A percentile compares a stretch with the other conserved stretches of the same genome.
These are phyloP conservation scores for Clonostachys rhizophaga DNA, from an alignment of 2,329 filamentous ascomycete genomes.

Conservation along the genomic window DNA sequence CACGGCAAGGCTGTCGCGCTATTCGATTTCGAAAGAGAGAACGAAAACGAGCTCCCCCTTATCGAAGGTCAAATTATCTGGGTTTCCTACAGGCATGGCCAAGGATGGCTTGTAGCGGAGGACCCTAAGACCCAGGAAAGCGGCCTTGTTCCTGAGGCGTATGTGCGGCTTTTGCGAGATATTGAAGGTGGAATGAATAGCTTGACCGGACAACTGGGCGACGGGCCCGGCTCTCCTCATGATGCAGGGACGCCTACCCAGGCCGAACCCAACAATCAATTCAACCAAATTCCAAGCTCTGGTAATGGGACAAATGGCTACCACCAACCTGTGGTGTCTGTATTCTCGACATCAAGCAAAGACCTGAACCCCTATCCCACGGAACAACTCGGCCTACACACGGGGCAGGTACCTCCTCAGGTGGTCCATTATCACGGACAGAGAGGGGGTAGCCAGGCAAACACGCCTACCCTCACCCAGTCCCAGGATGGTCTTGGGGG, in stretches of 20 bases:
- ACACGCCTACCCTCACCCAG: slow-evolving; percentile 54
- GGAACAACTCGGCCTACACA: slow-evolving; percentile 57
- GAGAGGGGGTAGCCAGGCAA: slow-evolving; percentile 61
- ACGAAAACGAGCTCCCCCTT: slow-evolving; percentile 91
- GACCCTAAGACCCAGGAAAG: slow-evolving; percentile 93
- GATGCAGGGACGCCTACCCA: slow-evolving; percentile 59
- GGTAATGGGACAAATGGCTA: slow-evolving; percentile 54
- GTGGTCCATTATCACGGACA: slow-evolving; percentile 66
- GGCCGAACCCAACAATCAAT: slow-evolving; percentile 41
- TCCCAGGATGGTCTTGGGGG: slow-evolving; percentile 42
- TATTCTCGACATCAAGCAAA: slow-evolving; percentile 67
- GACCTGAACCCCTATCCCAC: slow-evolving; percentile 66
- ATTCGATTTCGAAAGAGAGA: slow-evolving; percentile 92
- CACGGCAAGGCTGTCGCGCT: slow-evolving; percentile 93
- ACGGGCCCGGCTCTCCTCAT: slow-evolving; percentile 46
- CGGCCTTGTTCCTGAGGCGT: slow-evolving; percentile 92
- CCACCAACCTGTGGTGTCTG: slow-evolving; percentile 63
- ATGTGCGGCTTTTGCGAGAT: slow-evolving; percentile 85
- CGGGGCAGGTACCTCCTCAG: slow-evolving; percentile 59
- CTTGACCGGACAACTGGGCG: slow-evolving; percentile 56
- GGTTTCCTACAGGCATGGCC: slow-evolving; percentile 92
- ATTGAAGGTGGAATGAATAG: slow-evolving; percentile 87
- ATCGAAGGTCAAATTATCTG: slow-evolving; percentile 94
- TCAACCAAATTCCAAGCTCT: slow-evolving; percentile 41
- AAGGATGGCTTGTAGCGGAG: slow-evolving; percentile 96